Evolutionary conservation across 2,329 filamentous ascomycete genomes (phyloP), one percentile per base, ranked within the genome.

Genomic region (Pestalotiopsis sp.): DNA sequence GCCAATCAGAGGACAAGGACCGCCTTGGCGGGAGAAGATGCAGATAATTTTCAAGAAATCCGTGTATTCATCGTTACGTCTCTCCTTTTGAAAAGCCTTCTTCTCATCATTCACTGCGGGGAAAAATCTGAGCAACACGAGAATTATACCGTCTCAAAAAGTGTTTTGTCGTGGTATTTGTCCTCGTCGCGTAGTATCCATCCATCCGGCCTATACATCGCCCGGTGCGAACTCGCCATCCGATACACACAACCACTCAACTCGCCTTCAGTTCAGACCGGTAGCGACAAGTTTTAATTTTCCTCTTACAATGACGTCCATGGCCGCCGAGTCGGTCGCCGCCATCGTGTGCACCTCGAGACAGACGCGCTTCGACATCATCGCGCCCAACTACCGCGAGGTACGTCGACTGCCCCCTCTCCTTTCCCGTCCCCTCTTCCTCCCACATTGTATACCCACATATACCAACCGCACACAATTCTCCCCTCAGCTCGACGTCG

Each of bases 401-500:
- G 88, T 89, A 77, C 38, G 69, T 64, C 5, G 39, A 5, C 30
- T 22, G 24, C 22, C 11, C 57, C 11, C 22, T 14, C 38, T 44
- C 17, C 61, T 24, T 3, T 3, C 24, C 24, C 24, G 24, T 24
- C 2, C 24, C 24, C 24, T 3, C 4, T 26, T 26, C 26, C 26
- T 26, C 26, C 26, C 4, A 26, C 10, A 48, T 26, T 11, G 48
- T 22, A 66, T 30, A 67, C 26, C 13, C 60, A 17, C 64, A 20
- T 52, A 6, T 22, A 39, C 35, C 56, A 30, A 22, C 26, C 20
- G 39, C n/a, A 58, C 30, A n/a, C n/a, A n/a, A n/a, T n/a, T n/a
- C n/a, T n/a, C n/a, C n/a, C n/a, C n/a, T n/a, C n/a, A 91, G 89
- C 83, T 92, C 65, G 89, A 92, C 69, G 86, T 94, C 56, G 91